phyloP scores from a whole-genome alignment of 1,284 basidiomycete species.

The Leccinum subrobustum region DNA sequence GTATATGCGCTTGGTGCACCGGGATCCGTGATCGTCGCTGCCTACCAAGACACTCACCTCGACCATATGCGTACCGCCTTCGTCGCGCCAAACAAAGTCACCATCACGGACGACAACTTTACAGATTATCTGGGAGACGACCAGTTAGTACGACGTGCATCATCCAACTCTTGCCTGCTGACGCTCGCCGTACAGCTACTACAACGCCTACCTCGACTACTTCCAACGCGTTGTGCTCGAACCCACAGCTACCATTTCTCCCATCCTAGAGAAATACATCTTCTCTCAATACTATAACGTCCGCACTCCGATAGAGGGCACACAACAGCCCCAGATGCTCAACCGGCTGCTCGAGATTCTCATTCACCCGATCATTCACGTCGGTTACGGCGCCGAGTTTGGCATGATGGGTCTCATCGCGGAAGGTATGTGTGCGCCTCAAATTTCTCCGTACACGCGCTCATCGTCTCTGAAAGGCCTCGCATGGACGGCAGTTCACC shows the following conservation, averaged over 20 bases:
- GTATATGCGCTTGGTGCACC: slow-evolving; percentile 43
- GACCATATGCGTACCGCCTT: slow-evolving; percentile 37
- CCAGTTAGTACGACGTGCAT: slow-evolving; percentile 28
- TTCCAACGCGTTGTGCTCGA: slow-evolving; percentile 35
- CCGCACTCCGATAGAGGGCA: slow-evolving; percentile 20
- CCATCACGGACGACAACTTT: slow-evolving; percentile 41
- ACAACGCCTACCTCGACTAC: slow-evolving; percentile 36
- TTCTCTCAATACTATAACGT: slow-evolving; percentile 29
- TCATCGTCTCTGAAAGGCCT: slow-evolving; percentile 35
- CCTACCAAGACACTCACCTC: slow-evolving; percentile 35
- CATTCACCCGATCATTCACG: slow-evolving; percentile 65
- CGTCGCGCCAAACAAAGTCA: slow-evolving; percentile 31
- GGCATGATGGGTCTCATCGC: slow-evolving; percentile 58
- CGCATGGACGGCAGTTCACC: slow-evolving; percentile 44
- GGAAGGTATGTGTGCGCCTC: slow-evolving; percentile 45
- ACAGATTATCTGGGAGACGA: slow-evolving; percentile 42
- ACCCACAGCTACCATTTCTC: slow-evolving; percentile 23
- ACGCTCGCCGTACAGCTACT: slow-evolving; percentile 28
- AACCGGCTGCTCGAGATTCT: slow-evolving; percentile 57
- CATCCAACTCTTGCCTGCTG: not conserved
- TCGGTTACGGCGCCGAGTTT: slow-evolving; percentile 65
- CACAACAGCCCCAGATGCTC: slow-evolving; percentile 54
- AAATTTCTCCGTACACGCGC: not conserved
- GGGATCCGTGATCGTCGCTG: slow-evolving; percentile 37
- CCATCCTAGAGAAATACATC: slow-evolving; percentile 27